Conservation (phyloP, 768 basidiomycete genomes). For the Asterophora lycoperdoides region DNA sequence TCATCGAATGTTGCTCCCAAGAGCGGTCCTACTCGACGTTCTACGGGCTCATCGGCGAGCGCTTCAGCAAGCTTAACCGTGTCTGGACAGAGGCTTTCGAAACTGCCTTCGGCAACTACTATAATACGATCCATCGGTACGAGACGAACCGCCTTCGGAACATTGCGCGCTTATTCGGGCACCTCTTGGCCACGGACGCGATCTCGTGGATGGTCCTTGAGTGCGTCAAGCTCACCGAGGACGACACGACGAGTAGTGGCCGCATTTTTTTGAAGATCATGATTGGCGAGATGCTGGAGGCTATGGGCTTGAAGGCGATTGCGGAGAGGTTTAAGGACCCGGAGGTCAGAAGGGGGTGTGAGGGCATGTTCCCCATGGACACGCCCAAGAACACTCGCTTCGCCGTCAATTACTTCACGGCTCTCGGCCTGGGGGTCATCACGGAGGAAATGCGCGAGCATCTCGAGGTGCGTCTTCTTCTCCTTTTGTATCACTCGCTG, state of each 20-base stretch:
- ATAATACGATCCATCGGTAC: constrained; percentile 95
- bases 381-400: constrained; percentile 96
- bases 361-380: constrained; percentile 92
- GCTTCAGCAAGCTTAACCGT: constrained; percentile 94
- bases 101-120: constrained; percentile 83
- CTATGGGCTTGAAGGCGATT: constrained; percentile 84
- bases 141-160: constrained; percentile 98
- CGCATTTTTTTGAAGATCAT: constrained; percentile 98
- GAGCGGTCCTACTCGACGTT: constrained; percentile 97
- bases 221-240: constrained; percentile 90
- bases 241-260: constrained; percentile 92
- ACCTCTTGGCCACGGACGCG: constrained; percentile 80
- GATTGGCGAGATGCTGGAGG: constrained; percentile 93
- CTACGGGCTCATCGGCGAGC: constrained; percentile 94
- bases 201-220: constrained; percentile 87
- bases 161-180: constrained; percentile 95
- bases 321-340: constrained; percentile 88
- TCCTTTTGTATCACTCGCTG: neutral
- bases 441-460: constrained; percentile 98
- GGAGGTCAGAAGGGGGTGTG: constrained; percentile 67
- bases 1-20: constrained; percentile 99
- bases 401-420: constrained; percentile 97
- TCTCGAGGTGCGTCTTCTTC: constrained; percentile 60
- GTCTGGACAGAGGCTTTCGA: constrained; percentile 92
- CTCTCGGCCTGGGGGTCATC: constrained; percentile 81